Base-by-base conservation (phyloP, 148 eudicot genomes). In the Spergularia bocconei region DNA sequence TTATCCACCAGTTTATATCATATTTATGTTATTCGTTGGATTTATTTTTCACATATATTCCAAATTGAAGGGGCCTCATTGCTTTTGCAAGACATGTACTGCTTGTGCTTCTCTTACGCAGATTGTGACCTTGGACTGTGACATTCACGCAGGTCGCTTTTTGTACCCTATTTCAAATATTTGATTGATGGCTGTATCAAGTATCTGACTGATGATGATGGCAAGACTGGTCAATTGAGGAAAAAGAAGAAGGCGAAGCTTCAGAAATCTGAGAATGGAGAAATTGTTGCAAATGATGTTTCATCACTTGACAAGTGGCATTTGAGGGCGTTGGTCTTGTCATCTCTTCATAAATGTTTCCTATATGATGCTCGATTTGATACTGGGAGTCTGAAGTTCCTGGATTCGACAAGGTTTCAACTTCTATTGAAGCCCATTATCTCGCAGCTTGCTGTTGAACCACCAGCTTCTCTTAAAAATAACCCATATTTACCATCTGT, bases 81-180 rank as follows among this genome's bases (percentile, higher is more conserved):
- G 23, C 33, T 55, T 57, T 57, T n/a, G 61, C 61, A 57, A 61
- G 38, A 23, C 13, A 61, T 61, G 64, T 15, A 19, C 39, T 16
- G 21, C 68, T 16, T 38, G 20, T 65, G 8, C 41, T 36, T 63
- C 2, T 65, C 6, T 2, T 0, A 65, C 55, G 63, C 21, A 17
- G 20, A 72, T 36, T 65, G 39, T 57, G 23, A 80, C 71, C 50
- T 50, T 58, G 14, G 54, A 20, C n/a, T 17, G 20, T 72, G 23
- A 73, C 47, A 16, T 71, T 20, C 57, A 13, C 44, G 77, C 90
- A 94, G 98, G 70, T 89, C 96, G 14, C 75, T 92, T 54, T 95
- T 95, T 88, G 97, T 95, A 14, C 97, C 98, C 57, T 89, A 92
- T 87, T 95, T 95, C 87, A 95, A 95, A 80, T 89, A 89, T 83